Percentiles rank a stretch among this genome's conserved stretches.
Evolutionary conservation across 176 grass and related monocot genomes (phyloP).

Genomic region (Carex scoparia): DNA sequence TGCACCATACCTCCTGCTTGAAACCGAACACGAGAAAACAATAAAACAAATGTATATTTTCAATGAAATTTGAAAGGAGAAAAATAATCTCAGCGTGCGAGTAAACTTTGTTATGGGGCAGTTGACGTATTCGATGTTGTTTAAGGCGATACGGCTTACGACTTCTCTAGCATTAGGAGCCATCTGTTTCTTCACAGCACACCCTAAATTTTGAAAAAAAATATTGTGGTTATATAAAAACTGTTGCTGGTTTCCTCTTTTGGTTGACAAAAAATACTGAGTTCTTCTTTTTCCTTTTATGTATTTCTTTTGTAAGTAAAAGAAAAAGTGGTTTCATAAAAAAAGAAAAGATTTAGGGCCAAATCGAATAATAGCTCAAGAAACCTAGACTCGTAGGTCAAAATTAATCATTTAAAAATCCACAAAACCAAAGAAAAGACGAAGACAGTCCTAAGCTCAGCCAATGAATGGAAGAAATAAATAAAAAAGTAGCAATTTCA

Average conservation of each 20-base stretch:
- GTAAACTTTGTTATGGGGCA: slow-evolving; percentile 19
- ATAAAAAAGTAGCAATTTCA: not conserved
- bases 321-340: not conserved
- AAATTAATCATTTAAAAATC: not conserved
- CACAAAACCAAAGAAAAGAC: not conserved
- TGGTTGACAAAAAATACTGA: not conserved
- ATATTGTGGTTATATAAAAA: not conserved
- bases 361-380: not conserved
- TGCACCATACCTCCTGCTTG: slow-evolving; percentile 37
- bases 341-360: not conserved
- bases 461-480: not conserved
- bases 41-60: not conserved
- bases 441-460: not conserved
- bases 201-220: not conserved
- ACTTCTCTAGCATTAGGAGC: slow-evolving; percentile 31
- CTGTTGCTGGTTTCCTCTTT: too few species aligned
- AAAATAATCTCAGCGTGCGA: not conserved
- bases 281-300: not conserved
- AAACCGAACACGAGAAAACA: not conserved
- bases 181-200: slow-evolving; percentile 42
- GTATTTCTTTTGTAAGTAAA: not conserved
- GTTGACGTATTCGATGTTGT: slow-evolving; percentile 37
- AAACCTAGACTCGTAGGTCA: not conserved
- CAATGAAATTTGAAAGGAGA: not conserved
- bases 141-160: slow-evolving; percentile 36